Base-by-base conservation (phyloP, 164 flowering plant genomes). In the Macadamia integrifolia region DNA sequence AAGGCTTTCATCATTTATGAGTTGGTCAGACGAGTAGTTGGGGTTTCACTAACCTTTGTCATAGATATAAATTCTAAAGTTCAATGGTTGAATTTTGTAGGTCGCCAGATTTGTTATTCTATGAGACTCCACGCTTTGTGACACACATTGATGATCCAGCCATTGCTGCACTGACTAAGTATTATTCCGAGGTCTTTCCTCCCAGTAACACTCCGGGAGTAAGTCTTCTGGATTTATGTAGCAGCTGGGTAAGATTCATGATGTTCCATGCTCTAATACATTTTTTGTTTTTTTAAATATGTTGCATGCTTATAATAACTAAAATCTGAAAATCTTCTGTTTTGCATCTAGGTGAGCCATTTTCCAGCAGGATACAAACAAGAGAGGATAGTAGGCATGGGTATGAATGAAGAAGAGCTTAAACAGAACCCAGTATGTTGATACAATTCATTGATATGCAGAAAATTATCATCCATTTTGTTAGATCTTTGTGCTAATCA, bases 101-200 rank as follows among this genome's bases (percentile, higher is more conserved):
- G 74, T 80, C 93, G 61, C 69, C 92, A 52, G 98, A 93, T 86
- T 50, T 86, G 31, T 29, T 66, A 35, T 93, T 93, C 79, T 93
- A 93, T 76, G 91, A 87, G 44, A 67, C 81, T 62, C 98, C 98
- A 9, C 92, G 97, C 3, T 88, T 91, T 78, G 97, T 93, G 73
- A 93, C 97, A 48, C 98, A 91, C 69, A 89, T 93, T 67, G 98
- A 93, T 81, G 96, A 93, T 84, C 90, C 91, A 6, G 97, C 97
- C 43, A 91, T 93, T 76, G 82, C 88, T 76, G 93, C 96, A 28
- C 91, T 93, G 61, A 93, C 97, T 8, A 89, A 87, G 67, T 91
- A 83, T 57, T 93, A 93, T 78, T 83, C 92, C 9, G 71, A 83
- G 78, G 92, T 84, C 71, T 83, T 93, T 29, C 98, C 98, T 66